Base-by-base conservation (phyloP, 306 rosid species). In the Rosa rugosa region DNA sequence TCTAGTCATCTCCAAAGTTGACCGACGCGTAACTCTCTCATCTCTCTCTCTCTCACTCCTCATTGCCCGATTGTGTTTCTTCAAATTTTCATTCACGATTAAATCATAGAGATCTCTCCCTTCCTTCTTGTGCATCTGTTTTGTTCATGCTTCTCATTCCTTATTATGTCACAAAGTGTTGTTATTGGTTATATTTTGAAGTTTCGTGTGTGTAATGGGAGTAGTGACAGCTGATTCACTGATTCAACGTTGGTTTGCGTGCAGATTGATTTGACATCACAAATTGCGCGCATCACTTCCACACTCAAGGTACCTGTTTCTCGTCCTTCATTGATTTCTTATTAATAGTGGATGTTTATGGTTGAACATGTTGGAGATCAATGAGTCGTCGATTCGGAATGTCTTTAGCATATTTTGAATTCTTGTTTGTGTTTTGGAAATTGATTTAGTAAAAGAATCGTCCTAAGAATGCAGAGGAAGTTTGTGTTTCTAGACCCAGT, bases 231-330 rank as follows among this genome's bases (percentile, higher is more conserved):
- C 46, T 44, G 46, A 44, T 44, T 44, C 27, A 27, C 27, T 27
- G 27, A 31, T 31, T 31, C 46, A 44, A 44, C 20, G 25, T 54
- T 23, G 38, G 6, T 25, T 60, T 63, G 13, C 6, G 69, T 85
- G 89, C 97, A 96, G 99, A 87, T 93, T 80, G 99, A 96, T 82
- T 85, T 93, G 86, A 87, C 94, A 13, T 91, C 99, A 4, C 99
- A 96, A 83, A 87, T 89, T 82, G 96, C 83, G 72, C 98, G 98
- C 83, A 64, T 86, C 86, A 71, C 88, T 69, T 84, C 98, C 72
- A 66, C 96, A n/a, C 80, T 96, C 0, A 96, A 92, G 99, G 99
- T 95, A 51, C 83, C 67, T 60, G 20, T 42, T 13, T 46, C 44
- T 14, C 54, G 10, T 75, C 53, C 40, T 54, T 82, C 20, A 41